Evolutionary conservation across 768 basidiomycete genomes (phyloP).

Genomic region (Coprinopsis strossmayeri): DNA sequence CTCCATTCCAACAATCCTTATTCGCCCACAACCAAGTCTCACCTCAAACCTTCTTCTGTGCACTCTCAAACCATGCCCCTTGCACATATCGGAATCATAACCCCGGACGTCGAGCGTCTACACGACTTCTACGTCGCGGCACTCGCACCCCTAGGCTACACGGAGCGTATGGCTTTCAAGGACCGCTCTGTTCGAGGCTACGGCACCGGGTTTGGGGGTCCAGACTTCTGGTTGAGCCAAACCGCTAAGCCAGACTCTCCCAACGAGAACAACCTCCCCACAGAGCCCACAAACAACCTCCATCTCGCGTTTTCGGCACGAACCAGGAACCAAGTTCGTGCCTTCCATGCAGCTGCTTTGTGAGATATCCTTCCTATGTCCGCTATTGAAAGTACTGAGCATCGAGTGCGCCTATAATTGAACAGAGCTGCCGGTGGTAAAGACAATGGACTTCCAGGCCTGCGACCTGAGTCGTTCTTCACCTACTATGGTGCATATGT

Average conservation of each 20-base stretch:
- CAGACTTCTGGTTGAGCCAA: conserved; percentile 18
- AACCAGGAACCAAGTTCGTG: conserved; percentile 17
- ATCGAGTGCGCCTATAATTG: neutral
- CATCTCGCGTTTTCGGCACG: conserved; percentile 20
- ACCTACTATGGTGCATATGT: conserved; percentile 23
- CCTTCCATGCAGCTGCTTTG: conserved; percentile 22
- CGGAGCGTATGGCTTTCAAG: neutral
- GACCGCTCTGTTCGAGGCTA: conserved; percentile 7
- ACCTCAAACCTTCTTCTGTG: no score
- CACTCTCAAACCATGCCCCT: no score
- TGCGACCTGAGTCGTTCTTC: conserved; percentile 17
- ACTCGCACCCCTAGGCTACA: conserved; percentile 7
- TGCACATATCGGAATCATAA: conserved; percentile 5
- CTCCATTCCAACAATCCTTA: no score
- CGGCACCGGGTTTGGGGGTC: conserved; percentile 2
- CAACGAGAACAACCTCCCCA: neutral
- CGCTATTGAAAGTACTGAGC: neutral
- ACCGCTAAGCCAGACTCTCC: neutral
- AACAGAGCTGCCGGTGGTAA: conserved; percentile 19
- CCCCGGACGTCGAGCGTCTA: conserved; percentile 5
- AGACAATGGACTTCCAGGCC: conserved; percentile 21
- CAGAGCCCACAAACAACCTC: conserved; percentile 10
- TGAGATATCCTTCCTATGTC: conserved; percentile 6
- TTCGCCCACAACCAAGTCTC: no score
- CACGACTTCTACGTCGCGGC: conserved; percentile 4